Conservation (phyloP, 331 rosid species). For the Dryas integrifolia region DNA sequence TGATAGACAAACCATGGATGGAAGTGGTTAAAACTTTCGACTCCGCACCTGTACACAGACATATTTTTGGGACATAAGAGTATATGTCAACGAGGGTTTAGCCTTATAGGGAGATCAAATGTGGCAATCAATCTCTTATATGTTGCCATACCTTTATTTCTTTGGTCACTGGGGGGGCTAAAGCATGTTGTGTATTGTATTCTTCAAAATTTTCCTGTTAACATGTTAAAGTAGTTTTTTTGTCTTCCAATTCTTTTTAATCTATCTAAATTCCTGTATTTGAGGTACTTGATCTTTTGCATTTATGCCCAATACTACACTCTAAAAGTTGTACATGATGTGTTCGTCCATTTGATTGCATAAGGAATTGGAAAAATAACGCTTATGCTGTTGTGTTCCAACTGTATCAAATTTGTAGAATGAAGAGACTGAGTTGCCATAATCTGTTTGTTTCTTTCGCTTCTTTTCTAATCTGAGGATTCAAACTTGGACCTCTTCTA, state of each 20-base stretch:
- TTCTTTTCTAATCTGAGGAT: too few relatives aligned
- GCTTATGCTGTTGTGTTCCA: too few relatives aligned
- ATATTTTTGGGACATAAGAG: constrained; percentile 66
- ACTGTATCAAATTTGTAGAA: too few relatives aligned
- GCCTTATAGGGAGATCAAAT: constrained; percentile 39
- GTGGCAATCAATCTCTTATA: constrained; percentile 44
- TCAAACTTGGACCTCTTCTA: too few relatives aligned
- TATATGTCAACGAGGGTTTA: constrained; percentile 27
- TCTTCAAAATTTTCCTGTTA: constrained; percentile 26
- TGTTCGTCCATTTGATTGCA: background rate
- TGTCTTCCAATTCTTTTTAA: constrained; percentile 29
- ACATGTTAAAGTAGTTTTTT: constrained; percentile 27
- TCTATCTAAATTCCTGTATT: constrained; percentile 1
- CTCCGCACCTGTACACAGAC: constrained; percentile 83
- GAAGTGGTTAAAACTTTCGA: constrained; percentile 72
- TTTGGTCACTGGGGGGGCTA: constrained; percentile 14
- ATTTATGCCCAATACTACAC: background rate
- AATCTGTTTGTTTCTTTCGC: too few relatives aligned
- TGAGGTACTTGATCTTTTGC: background rate
- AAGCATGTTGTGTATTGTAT: constrained; percentile 34
- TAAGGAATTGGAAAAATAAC: too few relatives aligned
- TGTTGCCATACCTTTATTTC: constrained; percentile 9
- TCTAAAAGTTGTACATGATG: background rate
- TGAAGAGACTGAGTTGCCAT: too few relatives aligned
- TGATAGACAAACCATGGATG: constrained; percentile 75